Evolutionary conservation across 2,329 filamentous ascomycete genomes (phyloP), one percentile per base, ranked within the genome.

Genomic region (Ceratocystis alfenasii): DNA sequence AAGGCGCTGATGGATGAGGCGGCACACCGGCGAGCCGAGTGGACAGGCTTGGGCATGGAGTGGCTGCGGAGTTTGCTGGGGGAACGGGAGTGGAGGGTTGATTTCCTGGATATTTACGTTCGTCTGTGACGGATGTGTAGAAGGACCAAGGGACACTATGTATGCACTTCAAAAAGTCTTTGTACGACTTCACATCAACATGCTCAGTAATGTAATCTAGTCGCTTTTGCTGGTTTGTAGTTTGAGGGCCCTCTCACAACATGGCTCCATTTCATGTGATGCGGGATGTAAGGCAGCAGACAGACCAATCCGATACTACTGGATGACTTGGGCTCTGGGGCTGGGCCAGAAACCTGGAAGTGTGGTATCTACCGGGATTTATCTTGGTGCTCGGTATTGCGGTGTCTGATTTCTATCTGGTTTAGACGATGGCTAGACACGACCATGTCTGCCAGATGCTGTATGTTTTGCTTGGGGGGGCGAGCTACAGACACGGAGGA

Each of bases 81-180:
- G 3, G 84, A 85, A 75, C 85, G 88, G 71, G 92, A 96, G 75
- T 95, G 93, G 89, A 84, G 88, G 71, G 83, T 99, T 69, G 90
- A 93, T 66, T 96, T 92, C 74, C 82, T 99, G 75, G 91, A 96
- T 75, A 83, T 97, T 36, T 86, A 92, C 71, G 85, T 97, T 64
- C 81, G 89, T 69, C 77, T 96, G 69, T 94, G 72, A 78, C 48
- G 53, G 53, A 57, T 57, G 17, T 50, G 48, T 20, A 15, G 36
- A 41, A 41, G 12, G n/a, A 10, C n/a, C 5, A 50, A 22, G 48
- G n/a, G 48, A 22, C n/a, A 50, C 8, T 12, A 50, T 22, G 48
- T 50, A 50, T 41, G 36, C 12, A 41, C 12, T 41, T 15, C 36
- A 12, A 41, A 10, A 41, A 15, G 12, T 15, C 4, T 41, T 25